phyloP scores from a whole-genome alignment of 1,139 yeast genomes.

The Protomyces inundatus region DNA sequence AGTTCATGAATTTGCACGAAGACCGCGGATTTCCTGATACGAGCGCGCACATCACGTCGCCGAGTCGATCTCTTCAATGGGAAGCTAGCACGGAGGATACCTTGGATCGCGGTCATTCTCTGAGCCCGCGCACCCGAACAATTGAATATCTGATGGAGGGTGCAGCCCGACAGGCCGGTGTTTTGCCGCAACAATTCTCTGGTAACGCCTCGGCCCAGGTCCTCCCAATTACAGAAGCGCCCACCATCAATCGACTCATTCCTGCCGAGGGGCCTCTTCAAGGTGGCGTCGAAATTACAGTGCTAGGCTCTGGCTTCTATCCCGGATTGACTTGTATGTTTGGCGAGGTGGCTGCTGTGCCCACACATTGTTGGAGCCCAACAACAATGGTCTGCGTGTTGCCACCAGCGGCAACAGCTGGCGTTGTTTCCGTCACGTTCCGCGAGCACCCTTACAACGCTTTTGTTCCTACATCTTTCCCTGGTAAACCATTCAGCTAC shows the following conservation, averaged over 20 bases:
- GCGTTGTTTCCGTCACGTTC: slow-evolving; percentile 85
- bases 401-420: slow-evolving; percentile 84
- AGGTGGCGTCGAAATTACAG: slow-evolving; percentile 92
- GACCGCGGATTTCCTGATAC: not conserved
- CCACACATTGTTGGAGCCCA: slow-evolving; percentile 95
- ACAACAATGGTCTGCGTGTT: slow-evolving; percentile 86
- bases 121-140: slow-evolving; percentile 20
- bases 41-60: not conserved
- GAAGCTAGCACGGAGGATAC: slow-evolving; percentile 8
- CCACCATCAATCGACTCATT: slow-evolving; percentile 51
- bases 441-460: slow-evolving; percentile 43
- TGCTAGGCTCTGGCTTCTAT: slow-evolving; percentile 78
- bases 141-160: slow-evolving; percentile 14
- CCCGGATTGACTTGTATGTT: slow-evolving; percentile 78
- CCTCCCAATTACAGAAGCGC: slow-evolving; percentile 2
- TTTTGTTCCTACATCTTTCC: slow-evolving; percentile 33
- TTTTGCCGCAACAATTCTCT: not conserved
- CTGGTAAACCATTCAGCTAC: slow-evolving; percentile 69
- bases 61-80: not conserved
- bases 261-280: slow-evolving; percentile 93
- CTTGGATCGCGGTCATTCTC: not conserved
- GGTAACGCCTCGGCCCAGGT: not conserved
- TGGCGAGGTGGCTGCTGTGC: slow-evolving; percentile 75
- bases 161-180: not conserved
- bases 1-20: not conserved